These are phyloP conservation scores for Baorangia bicolor DNA, from an alignment of 768 basidiomycete species.

Conservation along the genomic window DNA sequence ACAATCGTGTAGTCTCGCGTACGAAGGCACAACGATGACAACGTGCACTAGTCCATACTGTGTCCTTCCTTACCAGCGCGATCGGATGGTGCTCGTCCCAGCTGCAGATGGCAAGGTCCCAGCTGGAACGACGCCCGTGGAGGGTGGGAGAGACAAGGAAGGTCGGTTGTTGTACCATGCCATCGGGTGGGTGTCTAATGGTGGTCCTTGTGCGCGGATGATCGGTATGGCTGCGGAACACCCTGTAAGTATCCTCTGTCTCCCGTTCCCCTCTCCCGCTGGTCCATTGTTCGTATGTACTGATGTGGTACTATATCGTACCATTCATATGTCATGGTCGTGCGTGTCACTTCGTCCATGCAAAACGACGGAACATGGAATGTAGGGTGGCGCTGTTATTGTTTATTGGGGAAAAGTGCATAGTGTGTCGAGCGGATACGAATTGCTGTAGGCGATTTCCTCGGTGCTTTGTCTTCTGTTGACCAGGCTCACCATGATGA, in stretches of 20 bases:
- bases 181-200: background rate
- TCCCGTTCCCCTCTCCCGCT: too few species aligned
- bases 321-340: too few species aligned
- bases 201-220: background rate
- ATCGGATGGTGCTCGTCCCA: background rate
- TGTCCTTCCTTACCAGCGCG: conserved; percentile 1
- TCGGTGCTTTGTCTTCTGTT: too few species aligned
- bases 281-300: too few species aligned
- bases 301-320: background rate
- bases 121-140: background rate
- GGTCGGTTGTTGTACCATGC: conserved; percentile 4
- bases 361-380: too few species aligned
- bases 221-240: conserved; percentile 5
- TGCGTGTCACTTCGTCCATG: too few species aligned
- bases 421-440: too few species aligned
- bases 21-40: background rate
- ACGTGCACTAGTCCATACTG: conserved; percentile 2
- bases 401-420: conserved; percentile 5
- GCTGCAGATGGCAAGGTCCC: background rate
- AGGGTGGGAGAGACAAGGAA: background rate
- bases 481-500: too few species aligned
- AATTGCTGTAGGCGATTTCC: too few species aligned
- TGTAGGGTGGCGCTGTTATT: background rate
- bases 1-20: background rate
- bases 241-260: background rate